Evolutionary conservation across 768 basidiomycete species (phyloP), one percentile per base, ranked within the genome.

Genomic region (Termitomyces sp.): DNA sequence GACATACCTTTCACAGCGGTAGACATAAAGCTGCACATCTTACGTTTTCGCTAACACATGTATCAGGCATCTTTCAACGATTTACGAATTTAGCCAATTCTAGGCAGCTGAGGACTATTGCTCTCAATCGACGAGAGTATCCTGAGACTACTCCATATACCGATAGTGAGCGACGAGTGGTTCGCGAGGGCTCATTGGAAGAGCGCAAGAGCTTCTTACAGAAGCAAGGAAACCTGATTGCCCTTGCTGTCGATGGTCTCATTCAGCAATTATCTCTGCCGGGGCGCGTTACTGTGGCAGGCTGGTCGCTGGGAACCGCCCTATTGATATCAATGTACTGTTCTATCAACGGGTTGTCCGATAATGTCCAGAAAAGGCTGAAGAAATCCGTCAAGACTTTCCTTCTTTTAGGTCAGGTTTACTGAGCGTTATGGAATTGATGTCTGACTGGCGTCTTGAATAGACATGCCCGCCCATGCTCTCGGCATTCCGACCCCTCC

Each of bases 61-160:
- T n/a, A 36, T 35, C 46, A 74, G 73, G 69, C 3, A 63, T 65
- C 12, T 72, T 73, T 44, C 62, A 59, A 54, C 65, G 64, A 42
- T 66, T 73, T 46, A 52, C 58, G 28, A 55, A 65, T 3, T 28
- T 63, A 4, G 72, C 72, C 0, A 1, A 35, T 18, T 52, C 67
- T 12, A 57, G 62, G 32, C 63, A 61, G 13, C 58, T 73, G 22
- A 71, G 76, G 11, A 42, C 73, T 4, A 70, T 77, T 33, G 59
- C 61, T 20, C 56, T 75, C 20, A 76, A 76, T 51, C 70, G 74
- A 20, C 70, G 76, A 7, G 67, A 70, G 49, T 76, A 76, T 57
- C 71, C 69, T 0, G 72, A 69, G 1, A 70, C 73, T n/a, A 73
- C 73, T 2, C 69, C 72, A 0, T 73, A 71, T 53, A 70, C 68